Evolutionary conservation across 768 basidiomycete genomes (phyloP).

Genomic region (Hydnum rufescens): DNA sequence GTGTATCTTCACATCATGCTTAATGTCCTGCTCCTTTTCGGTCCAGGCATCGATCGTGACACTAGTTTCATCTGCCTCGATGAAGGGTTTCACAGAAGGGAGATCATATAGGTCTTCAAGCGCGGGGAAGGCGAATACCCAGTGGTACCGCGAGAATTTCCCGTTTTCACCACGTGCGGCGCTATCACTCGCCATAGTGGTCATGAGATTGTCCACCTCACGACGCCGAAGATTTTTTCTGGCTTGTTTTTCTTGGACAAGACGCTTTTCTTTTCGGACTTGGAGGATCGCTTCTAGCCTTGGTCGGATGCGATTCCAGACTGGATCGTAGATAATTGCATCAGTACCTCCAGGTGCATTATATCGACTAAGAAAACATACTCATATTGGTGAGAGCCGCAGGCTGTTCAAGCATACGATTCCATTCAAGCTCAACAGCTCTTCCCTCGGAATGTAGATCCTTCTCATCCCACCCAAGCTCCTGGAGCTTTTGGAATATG

Average conservation of each 20-base stretch:
- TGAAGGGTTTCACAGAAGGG: not conserved
- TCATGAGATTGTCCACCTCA: not conserved
- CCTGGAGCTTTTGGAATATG: slow-evolving; percentile 4
- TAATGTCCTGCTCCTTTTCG: not conserved
- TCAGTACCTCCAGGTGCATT: too few species aligned
- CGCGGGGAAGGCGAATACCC: not conserved
- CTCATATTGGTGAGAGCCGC: slow-evolving; percentile 4
- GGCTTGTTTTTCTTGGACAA: slow-evolving; percentile 4
- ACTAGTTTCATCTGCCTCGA: not conserved
- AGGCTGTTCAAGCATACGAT: slow-evolving; percentile 2
- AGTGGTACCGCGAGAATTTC: not conserved
- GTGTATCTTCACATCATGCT: not conserved
- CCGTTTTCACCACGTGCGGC: not conserved
- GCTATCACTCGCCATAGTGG: not conserved
- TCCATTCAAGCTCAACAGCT: not conserved
- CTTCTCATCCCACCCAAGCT: slow-evolving; percentile 4
- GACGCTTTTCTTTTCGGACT: not conserved
- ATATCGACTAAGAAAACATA: not conserved
- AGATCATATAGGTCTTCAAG: not conserved
- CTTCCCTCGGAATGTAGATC: slow-evolving; percentile 1
- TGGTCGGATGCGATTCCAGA: slow-evolving; percentile 8
- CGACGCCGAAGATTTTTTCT: not conserved
- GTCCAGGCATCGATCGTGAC: not conserved
- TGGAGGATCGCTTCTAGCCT: slow-evolving; percentile 3
- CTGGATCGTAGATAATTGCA: not conserved